phyloP scores from a whole-genome alignment of 2,329 filamentous ascomycete genomes.

The Phyllosticta citrichinensis region DNA sequence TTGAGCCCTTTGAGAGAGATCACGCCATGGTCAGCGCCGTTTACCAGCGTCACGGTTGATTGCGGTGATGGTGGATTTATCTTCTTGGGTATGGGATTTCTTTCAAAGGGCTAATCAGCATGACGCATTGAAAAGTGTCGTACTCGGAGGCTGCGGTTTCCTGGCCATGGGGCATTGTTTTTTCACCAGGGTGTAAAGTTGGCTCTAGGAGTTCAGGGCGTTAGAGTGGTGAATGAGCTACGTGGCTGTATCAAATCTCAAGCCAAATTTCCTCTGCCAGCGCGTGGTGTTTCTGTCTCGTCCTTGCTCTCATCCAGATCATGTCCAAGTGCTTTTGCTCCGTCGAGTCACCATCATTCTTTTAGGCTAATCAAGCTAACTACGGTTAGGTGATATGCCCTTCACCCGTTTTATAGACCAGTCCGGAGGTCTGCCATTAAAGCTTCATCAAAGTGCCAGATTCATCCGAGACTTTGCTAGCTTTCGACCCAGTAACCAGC shows the following conservation, averaged over 20 bases:
- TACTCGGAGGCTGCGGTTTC: background rate
- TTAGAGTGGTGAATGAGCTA: constrained; percentile 11
- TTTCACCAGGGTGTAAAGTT: constrained; percentile 10
- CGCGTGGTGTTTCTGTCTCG: background rate
- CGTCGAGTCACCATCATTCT: background rate
- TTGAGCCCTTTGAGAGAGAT: constrained; percentile 61
- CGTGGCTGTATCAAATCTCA: constrained; percentile 6
- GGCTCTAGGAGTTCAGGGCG: constrained; percentile 11
- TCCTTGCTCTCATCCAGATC: background rate
- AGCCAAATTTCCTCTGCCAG: constrained; percentile 5
- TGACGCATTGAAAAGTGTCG: constrained; percentile 2
- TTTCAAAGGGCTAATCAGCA: constrained; percentile 4
- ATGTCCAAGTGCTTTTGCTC: background rate
- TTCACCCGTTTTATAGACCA: no score
- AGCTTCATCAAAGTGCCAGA: no score
- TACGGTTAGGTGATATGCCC: background rate
- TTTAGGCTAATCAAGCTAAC: background rate
- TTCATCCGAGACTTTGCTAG: no score
- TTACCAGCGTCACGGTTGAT: constrained; percentile 35
- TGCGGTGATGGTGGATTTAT: background rate
- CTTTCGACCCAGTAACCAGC: no score
- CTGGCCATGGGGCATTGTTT: constrained; percentile 3
- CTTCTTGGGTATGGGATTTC: constrained; percentile 5
- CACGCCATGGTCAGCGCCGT: constrained; percentile 58
- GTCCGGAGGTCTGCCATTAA: no score